These are phyloP conservation scores for Ceratocystiopsis brevicomis DNA, from an alignment of 2,329 filamentous ascomycete genomes.

Conservation along the genomic window DNA sequence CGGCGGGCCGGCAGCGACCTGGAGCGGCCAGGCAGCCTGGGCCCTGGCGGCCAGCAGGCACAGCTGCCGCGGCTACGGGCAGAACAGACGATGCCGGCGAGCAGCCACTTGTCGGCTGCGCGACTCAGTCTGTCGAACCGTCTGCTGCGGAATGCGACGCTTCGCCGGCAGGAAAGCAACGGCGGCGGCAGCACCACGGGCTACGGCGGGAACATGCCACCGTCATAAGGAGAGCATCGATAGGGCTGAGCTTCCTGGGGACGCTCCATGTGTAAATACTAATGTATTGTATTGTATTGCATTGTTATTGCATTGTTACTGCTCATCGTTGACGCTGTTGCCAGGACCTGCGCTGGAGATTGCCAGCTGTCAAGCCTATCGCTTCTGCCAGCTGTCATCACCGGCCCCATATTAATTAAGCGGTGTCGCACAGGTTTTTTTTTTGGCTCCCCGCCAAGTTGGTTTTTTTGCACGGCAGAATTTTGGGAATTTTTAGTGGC, in stretches of 20 bases:
- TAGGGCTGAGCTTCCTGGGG: background rate
- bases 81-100: constrained; percentile 9
- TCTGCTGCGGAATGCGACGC: constrained; percentile 13
- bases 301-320: background rate
- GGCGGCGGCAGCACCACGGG: too few species aligned
- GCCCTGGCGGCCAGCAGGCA: background rate
- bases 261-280: too few species aligned
- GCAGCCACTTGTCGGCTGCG: constrained; percentile 21
- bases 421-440: background rate
- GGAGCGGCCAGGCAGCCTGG: background rate
- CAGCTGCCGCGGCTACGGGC: background rate
- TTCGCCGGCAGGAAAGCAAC: constrained; percentile 1
- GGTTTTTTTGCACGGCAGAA: constrained; percentile 5
- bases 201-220: background rate
- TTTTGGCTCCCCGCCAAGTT: constrained; percentile 1
- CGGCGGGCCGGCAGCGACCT: background rate
- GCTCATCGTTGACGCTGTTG: background rate
- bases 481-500: constrained; percentile 4
- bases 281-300: background rate
- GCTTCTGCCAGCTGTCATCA: background rate
- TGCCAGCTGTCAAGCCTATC: background rate
- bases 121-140: constrained; percentile 30
- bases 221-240: background rate
- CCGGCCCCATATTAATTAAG: too few species aligned
- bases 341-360: background rate